phyloP scores from a whole-genome alignment of 768 basidiomycete genomes.

The Megacollybia marginata region DNA sequence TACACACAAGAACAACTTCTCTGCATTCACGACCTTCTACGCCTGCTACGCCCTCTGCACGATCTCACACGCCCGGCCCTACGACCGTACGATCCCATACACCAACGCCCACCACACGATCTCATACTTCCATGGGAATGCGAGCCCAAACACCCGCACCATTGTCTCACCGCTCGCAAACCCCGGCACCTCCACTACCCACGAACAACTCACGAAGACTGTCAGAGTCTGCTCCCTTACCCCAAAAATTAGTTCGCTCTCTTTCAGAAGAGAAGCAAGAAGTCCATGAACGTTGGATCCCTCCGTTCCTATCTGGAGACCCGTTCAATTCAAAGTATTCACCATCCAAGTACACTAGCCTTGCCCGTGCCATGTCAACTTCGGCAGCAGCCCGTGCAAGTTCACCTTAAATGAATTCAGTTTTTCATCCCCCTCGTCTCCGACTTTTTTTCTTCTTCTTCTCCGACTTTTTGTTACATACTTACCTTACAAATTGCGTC shows the following conservation, averaged over 20 bases:
- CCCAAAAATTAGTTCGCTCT: slow-evolving; percentile 52
- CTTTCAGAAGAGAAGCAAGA: slow-evolving; percentile 61
- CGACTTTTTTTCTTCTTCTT: slow-evolving; percentile 12
- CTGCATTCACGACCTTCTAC: slow-evolving; percentile 22
- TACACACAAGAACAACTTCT: slow-evolving; percentile 53
- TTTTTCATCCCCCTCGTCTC: slow-evolving; percentile 3
- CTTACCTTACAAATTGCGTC: not conserved
- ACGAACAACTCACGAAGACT: slow-evolving; percentile 34
- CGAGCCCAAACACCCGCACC: not conserved
- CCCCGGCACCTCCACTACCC: slow-evolving; percentile 19
- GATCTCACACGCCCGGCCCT: slow-evolving; percentile 10
- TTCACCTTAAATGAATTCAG: no score
- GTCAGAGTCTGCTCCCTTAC: slow-evolving; percentile 35
- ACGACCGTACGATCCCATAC: slow-evolving; percentile 22
- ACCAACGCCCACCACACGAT: slow-evolving; percentile 17
- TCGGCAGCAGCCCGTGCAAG: no score
- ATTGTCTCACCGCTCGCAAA: slow-evolving; percentile 11
- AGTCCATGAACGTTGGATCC: slow-evolving; percentile 63
- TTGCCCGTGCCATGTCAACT: not conserved
- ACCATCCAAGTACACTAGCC: slow-evolving; percentile 7
- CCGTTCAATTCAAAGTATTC: not conserved
- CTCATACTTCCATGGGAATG: slow-evolving; percentile 24
- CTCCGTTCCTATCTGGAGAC: slow-evolving; percentile 17
- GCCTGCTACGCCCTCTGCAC: slow-evolving; percentile 10
- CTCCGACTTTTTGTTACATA: slow-evolving; percentile 24